phyloP scores from a whole-genome alignment of 495 filamentous ascomycete genomes.

The Penicillium steckii region DNA sequence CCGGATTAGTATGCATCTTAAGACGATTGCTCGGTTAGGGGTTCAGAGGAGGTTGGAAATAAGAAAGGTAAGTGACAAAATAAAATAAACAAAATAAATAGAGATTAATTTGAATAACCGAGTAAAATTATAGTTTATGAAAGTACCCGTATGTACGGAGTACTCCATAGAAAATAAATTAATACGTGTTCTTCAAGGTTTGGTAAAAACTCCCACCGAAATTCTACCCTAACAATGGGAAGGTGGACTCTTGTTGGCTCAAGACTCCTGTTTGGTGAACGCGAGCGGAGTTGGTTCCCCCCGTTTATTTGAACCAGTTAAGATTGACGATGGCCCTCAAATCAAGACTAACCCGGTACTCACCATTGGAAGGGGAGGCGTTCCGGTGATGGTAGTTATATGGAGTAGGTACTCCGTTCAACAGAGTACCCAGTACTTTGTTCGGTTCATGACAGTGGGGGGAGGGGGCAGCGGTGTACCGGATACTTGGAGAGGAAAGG shows the following conservation, averaged over 20 bases:
- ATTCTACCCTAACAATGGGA: conserved; percentile 5
- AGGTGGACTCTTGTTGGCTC: not conserved
- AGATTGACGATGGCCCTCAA: not conserved
- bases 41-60: too few species aligned
- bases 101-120: too few species aligned
- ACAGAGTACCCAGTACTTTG: not conserved
- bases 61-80: not conserved
- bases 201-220: conserved; percentile 8
- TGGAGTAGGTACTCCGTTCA: not conserved
- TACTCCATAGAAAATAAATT: not conserved
- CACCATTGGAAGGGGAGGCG: not conserved
- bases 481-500: not conserved
- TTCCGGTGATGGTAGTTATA: not conserved
- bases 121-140: not conserved
- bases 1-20: too few species aligned
- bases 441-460: conserved; percentile 1
- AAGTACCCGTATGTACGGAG: not conserved
- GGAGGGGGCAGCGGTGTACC: conserved; percentile 11
- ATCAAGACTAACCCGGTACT: not conserved
- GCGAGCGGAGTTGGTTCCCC: not conserved
- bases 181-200: conserved; percentile 18
- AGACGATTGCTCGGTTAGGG: too few species aligned
- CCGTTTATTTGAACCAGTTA: not conserved
- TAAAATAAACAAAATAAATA: not conserved
- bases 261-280: not conserved